Conservation (phyloP, 768 basidiomycete genomes). For the Leccinellum rugosiceps region DNA sequence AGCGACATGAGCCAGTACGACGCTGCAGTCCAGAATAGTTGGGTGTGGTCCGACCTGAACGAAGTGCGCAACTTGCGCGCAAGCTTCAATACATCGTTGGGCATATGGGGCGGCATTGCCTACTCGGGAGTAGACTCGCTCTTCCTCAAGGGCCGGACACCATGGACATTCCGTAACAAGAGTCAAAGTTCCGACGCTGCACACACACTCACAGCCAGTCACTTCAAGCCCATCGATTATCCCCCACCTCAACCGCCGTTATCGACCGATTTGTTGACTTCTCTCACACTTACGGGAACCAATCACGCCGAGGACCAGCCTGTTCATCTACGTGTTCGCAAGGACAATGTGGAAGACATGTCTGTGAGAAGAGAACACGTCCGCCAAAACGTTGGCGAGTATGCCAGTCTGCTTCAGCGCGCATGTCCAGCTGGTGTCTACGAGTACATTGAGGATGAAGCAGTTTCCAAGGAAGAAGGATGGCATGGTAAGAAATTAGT, state of each 20-base stretch:
- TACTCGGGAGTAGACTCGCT: constrained; percentile 90
- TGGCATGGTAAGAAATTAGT: constrained; percentile 87
- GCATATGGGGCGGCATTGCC: constrained; percentile 80
- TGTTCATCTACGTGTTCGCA: constrained; percentile 74
- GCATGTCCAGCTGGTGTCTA: constrained; percentile 97
- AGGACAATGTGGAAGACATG: constrained; percentile 38
- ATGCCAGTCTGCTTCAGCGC: constrained; percentile 81
- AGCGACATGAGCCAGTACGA: constrained; percentile 77
- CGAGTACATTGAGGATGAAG: constrained; percentile 84
- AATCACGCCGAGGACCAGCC: constrained; percentile 98
- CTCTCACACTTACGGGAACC: constrained; percentile 85
- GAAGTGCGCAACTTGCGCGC: constrained; percentile 92
- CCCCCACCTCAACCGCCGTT: constrained; percentile 85
- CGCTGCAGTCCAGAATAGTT: constrained; percentile 63
- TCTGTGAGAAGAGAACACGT: constrained; percentile 63
- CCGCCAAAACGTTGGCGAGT: constrained; percentile 67
- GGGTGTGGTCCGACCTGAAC: constrained; percentile 82
- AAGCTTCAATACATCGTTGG: constrained; percentile 77
- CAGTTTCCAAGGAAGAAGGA: constrained; percentile 44
- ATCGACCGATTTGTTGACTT: constrained; percentile 91
- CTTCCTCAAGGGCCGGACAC: constrained; percentile 77
- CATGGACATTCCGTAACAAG: constrained; percentile 87
- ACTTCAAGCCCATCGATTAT: constrained; percentile 76
- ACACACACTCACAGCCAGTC: constrained; percentile 65
- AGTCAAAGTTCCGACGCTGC: constrained; percentile 54